Base-by-base conservation (phyloP, 1,284 basidiomycete species). In the Ustilago tritici region DNA sequence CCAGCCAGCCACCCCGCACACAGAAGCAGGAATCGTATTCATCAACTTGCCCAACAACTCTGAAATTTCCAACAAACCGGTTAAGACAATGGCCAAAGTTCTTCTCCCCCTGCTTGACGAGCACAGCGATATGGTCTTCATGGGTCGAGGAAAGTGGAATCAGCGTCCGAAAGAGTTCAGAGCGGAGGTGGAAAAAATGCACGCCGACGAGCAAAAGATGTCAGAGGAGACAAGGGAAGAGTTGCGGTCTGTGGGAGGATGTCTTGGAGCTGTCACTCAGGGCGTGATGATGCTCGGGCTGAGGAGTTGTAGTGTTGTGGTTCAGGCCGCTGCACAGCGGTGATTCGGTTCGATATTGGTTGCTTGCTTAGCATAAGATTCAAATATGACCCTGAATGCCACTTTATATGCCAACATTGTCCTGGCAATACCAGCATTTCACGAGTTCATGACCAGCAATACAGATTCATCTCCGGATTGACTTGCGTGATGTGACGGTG, bases 61-160 rank as follows among this genome's bases (percentile, higher is more conserved):
- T 0, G 62, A 62, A 6, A 56, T 52, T 1, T 4, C 40, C 15
- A 49, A n/a, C 23, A 52, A 34, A 11, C 61, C 73, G 0, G 69
- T 72, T 38, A 43, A n/a, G 7, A 66, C 61, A 43, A 65, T 70
- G 58, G 43, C 58, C 54, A 49, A 36, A 14, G 19, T 68, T 3
- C 57, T 76, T 4, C 41, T 67, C 1, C 67, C 70, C 1, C 41
- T 80, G 11, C 41, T 70, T 4, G 69, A 75, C 28, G 58, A 58
- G 40, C 61, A 54, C 11, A 53, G 46, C 31, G 79, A 80, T 41
- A 62, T 80, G 69, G 46, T 80, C 14, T 40, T 80, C 7, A 46
- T 80, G 38, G 79, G 79, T 3, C 52, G 77, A 31, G 79, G 79
- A 8, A 80, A 80, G 32, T 59, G 72, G 55, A 65, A 61, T 41